Percentiles rank a stretch among this genome's conserved stretches.
Evolutionary conservation across 352 stramenopile genomes (phyloP).

Genomic region (Phytophthora chlamydospora): DNA sequence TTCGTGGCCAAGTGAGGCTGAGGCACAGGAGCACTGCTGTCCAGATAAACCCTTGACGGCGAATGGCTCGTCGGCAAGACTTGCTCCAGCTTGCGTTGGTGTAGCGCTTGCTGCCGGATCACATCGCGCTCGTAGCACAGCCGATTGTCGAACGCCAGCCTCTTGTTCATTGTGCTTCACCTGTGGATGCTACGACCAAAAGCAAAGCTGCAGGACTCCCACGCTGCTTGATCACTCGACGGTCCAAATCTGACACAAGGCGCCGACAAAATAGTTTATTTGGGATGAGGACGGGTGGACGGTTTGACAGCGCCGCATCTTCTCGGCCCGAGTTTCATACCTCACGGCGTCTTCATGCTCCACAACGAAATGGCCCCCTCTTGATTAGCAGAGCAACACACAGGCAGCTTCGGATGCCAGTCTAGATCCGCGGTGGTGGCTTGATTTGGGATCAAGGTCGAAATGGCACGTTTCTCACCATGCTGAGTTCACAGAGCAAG

Average conservation of each 20-base stretch:
- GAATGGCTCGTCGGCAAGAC: slow-evolving; percentile 65
- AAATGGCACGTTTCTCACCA: slow-evolving; percentile 26
- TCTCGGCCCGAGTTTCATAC: neutral
- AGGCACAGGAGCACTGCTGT: slow-evolving; percentile 55
- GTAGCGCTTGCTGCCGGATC: slow-evolving; percentile 58
- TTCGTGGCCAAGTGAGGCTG: slow-evolving; percentile 59
- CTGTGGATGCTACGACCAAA: slow-evolving; percentile 4
- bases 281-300: slow-evolving; percentile 7
- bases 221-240: slow-evolving; percentile 9
- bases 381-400: slow-evolving; percentile 45
- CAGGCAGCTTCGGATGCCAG: slow-evolving; percentile 40
- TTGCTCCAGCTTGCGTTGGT: slow-evolving; percentile 70
- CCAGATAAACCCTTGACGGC: slow-evolving; percentile 62
- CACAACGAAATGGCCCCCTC: slow-evolving; percentile 47
- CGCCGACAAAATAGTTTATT: slow-evolving; percentile 40
- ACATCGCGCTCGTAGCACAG: slow-evolving; percentile 86
- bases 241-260: slow-evolving; percentile 19
- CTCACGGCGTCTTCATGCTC: slow-evolving; percentile 34
- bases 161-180: slow-evolving; percentile 64
- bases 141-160: slow-evolving; percentile 79
- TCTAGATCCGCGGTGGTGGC: slow-evolving; percentile 40
- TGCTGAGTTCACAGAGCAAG: slow-evolving; percentile 25
- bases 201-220: neutral
- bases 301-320: neutral
- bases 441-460: slow-evolving; percentile 36